Conservation (phyloP, 2,329 filamentous ascomycete genomes). For the Epichloe brachyelytri region DNA sequence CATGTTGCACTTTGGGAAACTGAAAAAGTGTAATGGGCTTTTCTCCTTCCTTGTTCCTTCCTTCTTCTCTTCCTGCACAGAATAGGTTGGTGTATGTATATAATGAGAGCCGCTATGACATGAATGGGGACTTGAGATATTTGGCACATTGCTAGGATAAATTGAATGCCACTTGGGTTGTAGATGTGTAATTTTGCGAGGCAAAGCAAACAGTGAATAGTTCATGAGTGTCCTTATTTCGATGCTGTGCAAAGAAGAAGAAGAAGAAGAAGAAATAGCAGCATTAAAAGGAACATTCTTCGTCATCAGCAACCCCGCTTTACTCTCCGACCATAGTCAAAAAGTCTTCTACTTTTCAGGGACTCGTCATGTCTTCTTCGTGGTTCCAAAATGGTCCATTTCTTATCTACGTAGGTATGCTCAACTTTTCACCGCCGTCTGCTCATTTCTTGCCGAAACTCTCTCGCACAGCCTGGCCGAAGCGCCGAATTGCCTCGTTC, state of each 20-base stretch:
- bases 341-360: too few species aligned
- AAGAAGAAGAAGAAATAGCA: background rate
- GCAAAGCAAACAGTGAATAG: background rate
- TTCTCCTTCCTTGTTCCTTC: background rate
- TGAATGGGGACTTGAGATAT: background rate
- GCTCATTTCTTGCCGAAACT: slow-evolving; percentile 31
- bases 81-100: background rate
- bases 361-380: background rate
- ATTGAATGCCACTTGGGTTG: background rate
- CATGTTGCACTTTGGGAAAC: slow-evolving; percentile 42
- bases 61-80: background rate
- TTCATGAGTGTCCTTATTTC: too few species aligned
- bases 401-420: background rate
- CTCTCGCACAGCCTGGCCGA: slow-evolving; percentile 60
- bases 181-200: background rate
- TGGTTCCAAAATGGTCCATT: background rate
- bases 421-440: too few species aligned
- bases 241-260: background rate
- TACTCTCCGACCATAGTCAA: too few species aligned
- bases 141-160: background rate
- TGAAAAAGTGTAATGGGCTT: slow-evolving; percentile 11
- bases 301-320: too few species aligned
- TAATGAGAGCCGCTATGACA: background rate
- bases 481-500: slow-evolving; percentile 56
- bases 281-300: background rate